Conservation (phyloP, 306 rosid genomes). For the Delonix regia region DNA sequence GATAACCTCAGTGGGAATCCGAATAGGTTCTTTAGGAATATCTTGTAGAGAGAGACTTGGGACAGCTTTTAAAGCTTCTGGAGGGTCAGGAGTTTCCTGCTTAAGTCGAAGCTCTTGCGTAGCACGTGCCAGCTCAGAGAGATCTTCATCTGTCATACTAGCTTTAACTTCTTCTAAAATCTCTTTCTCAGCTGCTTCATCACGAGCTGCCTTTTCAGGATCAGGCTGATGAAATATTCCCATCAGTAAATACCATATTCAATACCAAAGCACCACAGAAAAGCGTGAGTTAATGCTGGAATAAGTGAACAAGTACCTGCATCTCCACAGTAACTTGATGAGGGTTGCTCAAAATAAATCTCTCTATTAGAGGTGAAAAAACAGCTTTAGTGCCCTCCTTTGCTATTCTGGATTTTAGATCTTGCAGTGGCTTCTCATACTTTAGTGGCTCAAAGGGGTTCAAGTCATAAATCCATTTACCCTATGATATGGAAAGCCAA, state of each 20-base stretch:
- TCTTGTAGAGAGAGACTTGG: constrained; percentile 90
- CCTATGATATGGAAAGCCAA: constrained; percentile 53
- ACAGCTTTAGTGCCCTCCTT: constrained; percentile 87
- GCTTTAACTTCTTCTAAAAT: constrained; percentile 73
- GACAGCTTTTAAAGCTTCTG: constrained; percentile 92
- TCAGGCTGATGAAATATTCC: constrained; percentile 73
- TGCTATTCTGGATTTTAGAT: constrained; percentile 82
- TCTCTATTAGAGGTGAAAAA: constrained; percentile 89
- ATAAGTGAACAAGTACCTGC: constrained; percentile 66
- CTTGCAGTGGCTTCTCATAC: constrained; percentile 89
- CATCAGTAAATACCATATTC: constrained; percentile 11
- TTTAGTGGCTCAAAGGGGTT: constrained; percentile 94
- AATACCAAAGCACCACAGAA: neutral
- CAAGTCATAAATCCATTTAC: constrained; percentile 98
- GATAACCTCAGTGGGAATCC: constrained; percentile 77
- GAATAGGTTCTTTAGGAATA: constrained; percentile 92
- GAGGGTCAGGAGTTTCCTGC: constrained; percentile 98
- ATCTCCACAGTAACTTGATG: constrained; percentile 90
- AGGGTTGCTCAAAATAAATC: constrained; percentile 80
- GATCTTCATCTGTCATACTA: constrained; percentile 88
- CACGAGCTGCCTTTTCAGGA: constrained; percentile 84
- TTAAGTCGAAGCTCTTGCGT: constrained; percentile 81
- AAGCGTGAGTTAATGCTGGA: neutral
- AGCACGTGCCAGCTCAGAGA: constrained; percentile 83
- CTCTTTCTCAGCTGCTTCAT: constrained; percentile 83